A percentile compares a stretch with the other conserved stretches of the same genome.
Conservation (phyloP, 495 filamentous ascomycete species). For the Neurospora sublineolata region DNA sequence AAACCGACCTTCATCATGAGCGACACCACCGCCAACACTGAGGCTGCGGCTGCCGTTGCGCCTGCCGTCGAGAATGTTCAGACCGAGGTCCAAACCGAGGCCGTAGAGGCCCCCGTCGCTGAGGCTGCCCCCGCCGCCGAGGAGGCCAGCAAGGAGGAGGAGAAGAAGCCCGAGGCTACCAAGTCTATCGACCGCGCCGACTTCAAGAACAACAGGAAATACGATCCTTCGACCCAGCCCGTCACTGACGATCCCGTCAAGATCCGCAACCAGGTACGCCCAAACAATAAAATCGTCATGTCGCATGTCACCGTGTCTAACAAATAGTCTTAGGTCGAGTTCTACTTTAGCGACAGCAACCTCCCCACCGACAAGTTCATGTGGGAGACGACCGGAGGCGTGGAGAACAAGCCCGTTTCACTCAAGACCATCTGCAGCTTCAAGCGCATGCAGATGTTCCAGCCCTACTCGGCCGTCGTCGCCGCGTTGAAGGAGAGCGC, state of each 20-base stretch:
- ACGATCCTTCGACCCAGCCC: slow-evolving; percentile 49
- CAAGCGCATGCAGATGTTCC: slow-evolving; percentile 88
- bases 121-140: not conserved
- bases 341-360: slow-evolving; percentile 94
- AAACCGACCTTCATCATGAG: slow-evolving; percentile 14
- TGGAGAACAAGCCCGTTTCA: slow-evolving; percentile 64
- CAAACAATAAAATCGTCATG: slow-evolving; percentile 1
- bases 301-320: slow-evolving; percentile 4
- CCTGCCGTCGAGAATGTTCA: slow-evolving; percentile 7
- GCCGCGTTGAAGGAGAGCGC: slow-evolving; percentile 66
- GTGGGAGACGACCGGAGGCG: slow-evolving; percentile 60
- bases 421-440: slow-evolving; percentile 69
- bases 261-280: slow-evolving; percentile 35
- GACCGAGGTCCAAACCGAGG: not conserved
- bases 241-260: slow-evolving; percentile 60
- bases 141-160: slow-evolving; percentile 7
- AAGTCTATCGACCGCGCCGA: slow-evolving; percentile 12
- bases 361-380: slow-evolving; percentile 80
- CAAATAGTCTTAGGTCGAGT: slow-evolving; percentile 61
- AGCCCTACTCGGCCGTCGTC: slow-evolving; percentile 69
- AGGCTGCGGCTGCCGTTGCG: slow-evolving; percentile 4
- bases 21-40: slow-evolving; percentile 14
- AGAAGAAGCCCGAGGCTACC: slow-evolving; percentile 12
- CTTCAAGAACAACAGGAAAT: slow-evolving; percentile 43
- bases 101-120: not conserved